Conservation (phyloP, 1,139 yeast genomes). For the Blastobotrys proliferans region DNA sequence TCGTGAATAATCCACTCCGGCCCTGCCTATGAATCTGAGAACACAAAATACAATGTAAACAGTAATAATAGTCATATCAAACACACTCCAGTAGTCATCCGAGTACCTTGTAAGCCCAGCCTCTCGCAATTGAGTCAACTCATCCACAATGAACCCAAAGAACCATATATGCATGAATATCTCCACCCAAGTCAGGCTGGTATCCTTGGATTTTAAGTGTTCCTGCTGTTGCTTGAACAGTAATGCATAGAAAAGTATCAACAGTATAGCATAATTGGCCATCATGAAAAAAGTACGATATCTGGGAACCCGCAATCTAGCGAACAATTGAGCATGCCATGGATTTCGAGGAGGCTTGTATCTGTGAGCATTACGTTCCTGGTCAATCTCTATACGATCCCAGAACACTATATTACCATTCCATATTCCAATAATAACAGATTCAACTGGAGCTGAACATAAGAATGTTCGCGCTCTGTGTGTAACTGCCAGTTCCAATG, state of each 20-base stretch:
- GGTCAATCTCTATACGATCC: constrained; percentile 29
- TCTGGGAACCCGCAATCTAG: constrained; percentile 33
- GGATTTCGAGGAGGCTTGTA: constrained; percentile 9
- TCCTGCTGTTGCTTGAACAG: constrained; percentile 18
- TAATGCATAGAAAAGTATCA: constrained; percentile 29
- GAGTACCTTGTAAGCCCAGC: constrained; percentile 31
- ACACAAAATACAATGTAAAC: constrained; percentile 28
- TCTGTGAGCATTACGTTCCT: constrained; percentile 25
- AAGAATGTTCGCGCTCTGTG: constrained; percentile 29
- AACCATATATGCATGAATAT: constrained; percentile 32
- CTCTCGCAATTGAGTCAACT: constrained; percentile 31
- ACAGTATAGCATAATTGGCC: constrained; percentile 30
- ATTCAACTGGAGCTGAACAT: constrained; percentile 28
- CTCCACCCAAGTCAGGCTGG: constrained; percentile 23
- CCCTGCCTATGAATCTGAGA: constrained; percentile 23
- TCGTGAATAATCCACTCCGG: constrained; percentile 17
- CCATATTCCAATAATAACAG: constrained; percentile 32
- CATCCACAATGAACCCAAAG: constrained; percentile 33
- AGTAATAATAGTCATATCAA: constrained; percentile 30
- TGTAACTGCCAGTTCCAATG: constrained; percentile 32
- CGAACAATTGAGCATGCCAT: constrained; percentile 20
- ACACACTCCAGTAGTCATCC: constrained; percentile 32
- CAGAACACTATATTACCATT: constrained; percentile 35
- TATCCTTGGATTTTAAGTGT: constrained; percentile 5
- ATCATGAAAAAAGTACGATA: constrained; percentile 32